Evolutionary conservation across 2,329 filamentous ascomycete species (phyloP), one percentile per base, ranked within the genome.

Genomic region (Neoascochyta sp.): DNA sequence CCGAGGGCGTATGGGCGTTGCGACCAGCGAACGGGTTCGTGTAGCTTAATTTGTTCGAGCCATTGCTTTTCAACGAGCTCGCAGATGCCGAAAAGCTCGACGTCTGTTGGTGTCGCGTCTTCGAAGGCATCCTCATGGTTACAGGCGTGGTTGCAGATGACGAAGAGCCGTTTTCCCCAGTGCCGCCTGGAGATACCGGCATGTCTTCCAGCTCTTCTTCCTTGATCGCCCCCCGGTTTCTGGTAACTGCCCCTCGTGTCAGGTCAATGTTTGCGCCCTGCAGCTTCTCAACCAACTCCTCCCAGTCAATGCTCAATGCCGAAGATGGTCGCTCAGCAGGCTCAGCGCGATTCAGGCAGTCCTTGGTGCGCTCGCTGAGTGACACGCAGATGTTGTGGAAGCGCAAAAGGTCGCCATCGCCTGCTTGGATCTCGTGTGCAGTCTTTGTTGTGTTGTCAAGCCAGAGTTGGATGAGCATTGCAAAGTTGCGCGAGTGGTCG

Each of bases 401-500:
- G 6, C 59, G 57, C 5, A 64, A 50, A 5, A 74, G 58, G 36
- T 74, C 69, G 22, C 67, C 68, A 17, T 70, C 67, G 1, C 58
- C 46, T 0, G 54, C 39, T 31, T 63, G 45, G 8, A 68, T 60
- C 27, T 65, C 64, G 16, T 54, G 54, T 4, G 61, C 52, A 13
- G 43, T 54, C 24, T 60, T 55, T 19, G 49, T 35, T 1, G 63
- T 64, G 27, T 70, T 64, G 27, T 86, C 81, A 0, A 83, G 72
- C 86, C 86, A 93, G 9, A 92, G 68, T 50, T 84, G 84, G 13
- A 94, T 82, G 11, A 98, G 67, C 20, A 82, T 81, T 0, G 92
- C 87, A 49, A 89, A 88, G 48, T 86, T 89, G 39, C 86, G 79
- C 6, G 88, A 80, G 41, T 89, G 82, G 48, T 98, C 92, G 40